These are phyloP conservation scores for Nemania serpens DNA, from an alignment of 2,329 filamentous ascomycete species.

Conservation along the genomic window DNA sequence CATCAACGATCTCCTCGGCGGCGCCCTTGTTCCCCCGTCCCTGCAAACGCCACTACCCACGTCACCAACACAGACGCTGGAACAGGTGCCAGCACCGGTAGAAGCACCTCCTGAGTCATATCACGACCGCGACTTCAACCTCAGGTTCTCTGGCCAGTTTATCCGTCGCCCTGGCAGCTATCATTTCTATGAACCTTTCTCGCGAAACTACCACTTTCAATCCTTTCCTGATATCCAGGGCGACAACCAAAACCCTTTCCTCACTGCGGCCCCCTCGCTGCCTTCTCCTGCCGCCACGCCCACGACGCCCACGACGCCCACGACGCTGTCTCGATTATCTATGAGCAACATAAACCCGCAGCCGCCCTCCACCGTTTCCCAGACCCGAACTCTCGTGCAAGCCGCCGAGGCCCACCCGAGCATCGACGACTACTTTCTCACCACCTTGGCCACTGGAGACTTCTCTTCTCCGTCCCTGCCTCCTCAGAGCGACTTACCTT, in stretches of 20 bases:
- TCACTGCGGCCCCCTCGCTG: too few relatives aligned
- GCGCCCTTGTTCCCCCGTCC: background rate
- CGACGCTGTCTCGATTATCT: slow-evolving; percentile 14
- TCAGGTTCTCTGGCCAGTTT: background rate
- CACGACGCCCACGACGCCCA: too few relatives aligned
- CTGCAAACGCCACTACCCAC: background rate
- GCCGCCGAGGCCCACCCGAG: background rate
- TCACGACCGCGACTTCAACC: background rate
- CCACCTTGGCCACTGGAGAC: slow-evolving; percentile 30
- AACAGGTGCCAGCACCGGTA: background rate
- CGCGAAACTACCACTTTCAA: slow-evolving; percentile 19
- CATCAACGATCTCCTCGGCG: background rate
- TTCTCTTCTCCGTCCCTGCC: slow-evolving; percentile 42
- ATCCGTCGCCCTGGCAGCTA: background rate
- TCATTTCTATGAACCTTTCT: slow-evolving; percentile 5
- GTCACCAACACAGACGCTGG: background rate
- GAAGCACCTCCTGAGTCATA: background rate
- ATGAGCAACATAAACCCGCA: slow-evolving; percentile 11
- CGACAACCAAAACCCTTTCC: background rate
- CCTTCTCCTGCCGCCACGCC: too few relatives aligned
- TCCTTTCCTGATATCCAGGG: slow-evolving; percentile 8
- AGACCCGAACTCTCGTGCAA: background rate
- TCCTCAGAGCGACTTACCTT: slow-evolving; percentile 34
- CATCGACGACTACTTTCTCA: slow-evolving; percentile 34
- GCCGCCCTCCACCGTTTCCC: background rate